Evolutionary conservation across 1,284 basidiomycete species (phyloP).

Genomic region (Cystobasidiaceae sp.): DNA sequence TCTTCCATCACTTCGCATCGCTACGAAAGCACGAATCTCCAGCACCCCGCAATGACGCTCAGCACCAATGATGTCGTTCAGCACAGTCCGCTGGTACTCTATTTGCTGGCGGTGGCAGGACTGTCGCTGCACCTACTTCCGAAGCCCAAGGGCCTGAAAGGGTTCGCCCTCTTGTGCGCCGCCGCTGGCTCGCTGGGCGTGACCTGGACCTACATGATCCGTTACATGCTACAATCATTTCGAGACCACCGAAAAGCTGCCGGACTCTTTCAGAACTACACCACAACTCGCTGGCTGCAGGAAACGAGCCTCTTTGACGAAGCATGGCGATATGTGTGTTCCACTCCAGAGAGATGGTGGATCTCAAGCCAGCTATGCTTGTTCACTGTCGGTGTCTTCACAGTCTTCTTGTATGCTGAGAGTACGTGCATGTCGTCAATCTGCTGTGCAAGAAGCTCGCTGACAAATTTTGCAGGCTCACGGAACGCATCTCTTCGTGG

Average conservation of each 20-base stretch:
- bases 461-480: slow-evolving; percentile 7
- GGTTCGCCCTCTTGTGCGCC: slow-evolving; percentile 30
- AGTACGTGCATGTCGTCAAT: slow-evolving; percentile 48
- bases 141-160: slow-evolving; percentile 39
- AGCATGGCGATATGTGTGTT: slow-evolving; percentile 56
- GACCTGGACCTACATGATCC: slow-evolving; percentile 43
- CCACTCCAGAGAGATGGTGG: slow-evolving; percentile 59
- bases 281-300: slow-evolving; percentile 55
- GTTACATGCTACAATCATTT: slow-evolving; percentile 43
- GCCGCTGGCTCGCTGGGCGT: slow-evolving; percentile 27
- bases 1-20: background rate
- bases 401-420: slow-evolving; percentile 57
- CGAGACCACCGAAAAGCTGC: slow-evolving; percentile 44
- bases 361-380: slow-evolving; percentile 68
- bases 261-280: slow-evolving; percentile 42
- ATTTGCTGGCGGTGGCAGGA: slow-evolving; percentile 52
- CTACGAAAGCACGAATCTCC: slow-evolving; percentile 28
- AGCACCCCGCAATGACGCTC: background rate
- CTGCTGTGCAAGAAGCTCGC: background rate
- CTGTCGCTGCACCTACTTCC: slow-evolving; percentile 49
- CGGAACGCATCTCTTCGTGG: slow-evolving; percentile 2
- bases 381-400: slow-evolving; percentile 62
- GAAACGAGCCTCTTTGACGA: slow-evolving; percentile 63
- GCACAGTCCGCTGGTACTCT: slow-evolving; percentile 52
- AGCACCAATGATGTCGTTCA: slow-evolving; percentile 44